Evolutionary conservation across 1,284 basidiomycete genomes (phyloP), one percentile per base, ranked within the genome.

Genomic region (Peniophora sp.): DNA sequence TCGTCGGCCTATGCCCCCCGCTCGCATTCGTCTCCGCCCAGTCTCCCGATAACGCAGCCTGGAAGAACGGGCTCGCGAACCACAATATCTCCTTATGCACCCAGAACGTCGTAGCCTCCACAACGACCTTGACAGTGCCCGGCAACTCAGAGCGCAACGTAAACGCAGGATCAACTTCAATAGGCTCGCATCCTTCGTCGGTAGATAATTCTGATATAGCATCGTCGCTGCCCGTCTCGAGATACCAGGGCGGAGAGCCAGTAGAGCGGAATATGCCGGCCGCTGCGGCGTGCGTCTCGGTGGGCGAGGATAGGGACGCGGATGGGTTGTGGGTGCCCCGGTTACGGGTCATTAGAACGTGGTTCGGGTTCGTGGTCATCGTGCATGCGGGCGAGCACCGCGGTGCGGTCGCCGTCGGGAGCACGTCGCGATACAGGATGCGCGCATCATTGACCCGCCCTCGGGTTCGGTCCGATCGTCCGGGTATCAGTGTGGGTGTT

Each of bases 11-110:
- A n/a, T n/a, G n/a, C n/a, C n/a, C n/a, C 27, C 27, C 27, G 12
- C 27, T 32, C 27, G 27, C 27, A 17, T 81, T 60, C 2, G 70
- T 88, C 65, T 88, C 85, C 6, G 82, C 81, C 85, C 85, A 90
- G 58, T 85, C 76, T 3, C 89, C 89, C 55, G 83, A 86, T 46
- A 92, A 70, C 18, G 88, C 85, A 12, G 87, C 87, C 64, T 90
- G 84, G 62, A 92, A 92, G 72, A 92, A 92, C 0, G 89, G 86
- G 3, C 86, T 89, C 1, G 88, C 85, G 61, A 90, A 92, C 62
- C 85, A 85, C 3, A 92, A 71, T 39, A 92, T 79, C 60, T 92
- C 88, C 61, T 88, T 88, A 66, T 92, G 89, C 0, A 85, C 83
- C 88, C 88, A 91, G 67, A 91, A 91, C 3, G 85, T 88, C 41